phyloP scores from a whole-genome alignment of 768 basidiomycete genomes.

The Lentinula boryana region DNA sequence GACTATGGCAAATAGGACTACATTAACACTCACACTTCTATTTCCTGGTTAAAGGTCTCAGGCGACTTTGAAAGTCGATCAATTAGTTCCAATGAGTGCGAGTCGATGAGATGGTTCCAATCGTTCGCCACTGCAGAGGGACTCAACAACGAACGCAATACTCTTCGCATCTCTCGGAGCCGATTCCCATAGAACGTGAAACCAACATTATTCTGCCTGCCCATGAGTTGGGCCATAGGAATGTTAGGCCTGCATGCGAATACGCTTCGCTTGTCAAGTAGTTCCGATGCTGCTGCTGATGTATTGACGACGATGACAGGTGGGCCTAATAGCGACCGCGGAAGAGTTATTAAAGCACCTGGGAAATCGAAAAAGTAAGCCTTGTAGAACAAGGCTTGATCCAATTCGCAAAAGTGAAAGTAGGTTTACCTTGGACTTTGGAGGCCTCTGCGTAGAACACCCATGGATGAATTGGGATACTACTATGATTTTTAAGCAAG shows the following conservation, averaged over 20 bases:
- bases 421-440: background rate
- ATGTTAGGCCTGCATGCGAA: slow-evolving; percentile 12
- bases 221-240: slow-evolving; percentile 15
- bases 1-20: background rate
- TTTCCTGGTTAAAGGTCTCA: background rate
- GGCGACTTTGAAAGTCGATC: background rate
- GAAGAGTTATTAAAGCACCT: background rate
- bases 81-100: background rate
- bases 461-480: background rate
- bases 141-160: slow-evolving; percentile 6
- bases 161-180: slow-evolving; percentile 7
- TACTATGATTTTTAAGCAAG: too few species aligned
- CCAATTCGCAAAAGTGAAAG: background rate
- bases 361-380: background rate
- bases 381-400: background rate
- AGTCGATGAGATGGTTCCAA: background rate
- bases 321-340: background rate
- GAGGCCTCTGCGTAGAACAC: background rate
- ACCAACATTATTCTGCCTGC: slow-evolving; percentile 12
- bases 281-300: background rate
- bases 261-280: background rate
- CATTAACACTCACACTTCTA: background rate
- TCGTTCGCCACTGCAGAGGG: background rate
- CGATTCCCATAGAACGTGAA: slow-evolving; percentile 13
- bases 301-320: slow-evolving; percentile 3